These are phyloP conservation scores for Ascodesmis nigricans DNA, from an alignment of 495 filamentous ascomycete species.

Conservation along the genomic window DNA sequence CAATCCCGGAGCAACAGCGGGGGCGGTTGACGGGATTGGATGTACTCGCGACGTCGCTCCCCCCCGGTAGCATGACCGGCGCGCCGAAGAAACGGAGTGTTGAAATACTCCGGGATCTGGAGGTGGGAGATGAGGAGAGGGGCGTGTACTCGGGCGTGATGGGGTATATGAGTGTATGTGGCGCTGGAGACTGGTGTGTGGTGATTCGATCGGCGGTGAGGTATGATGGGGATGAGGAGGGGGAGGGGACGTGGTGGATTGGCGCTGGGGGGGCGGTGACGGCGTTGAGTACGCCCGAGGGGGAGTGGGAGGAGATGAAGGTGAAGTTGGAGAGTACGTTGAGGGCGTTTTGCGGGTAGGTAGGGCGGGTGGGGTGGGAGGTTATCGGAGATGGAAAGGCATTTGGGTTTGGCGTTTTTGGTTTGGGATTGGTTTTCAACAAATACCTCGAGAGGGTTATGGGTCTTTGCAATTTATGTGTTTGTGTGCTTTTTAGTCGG, in stretches of 20 bases:
- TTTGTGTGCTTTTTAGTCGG: too few species aligned
- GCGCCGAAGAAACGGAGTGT: slow-evolving; percentile 82
- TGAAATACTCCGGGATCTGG: slow-evolving; percentile 50
- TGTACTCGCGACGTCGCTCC: slow-evolving; percentile 53
- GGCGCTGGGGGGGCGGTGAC: slow-evolving; percentile 83
- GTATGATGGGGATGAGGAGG: slow-evolving; percentile 34
- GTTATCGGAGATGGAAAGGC: too few species aligned
- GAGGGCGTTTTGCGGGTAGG: slow-evolving; percentile 13
- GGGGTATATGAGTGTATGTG: slow-evolving; percentile 71
- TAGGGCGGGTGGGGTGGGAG: too few species aligned
- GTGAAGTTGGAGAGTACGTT: slow-evolving; percentile 37
- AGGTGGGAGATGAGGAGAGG: slow-evolving; percentile 36
- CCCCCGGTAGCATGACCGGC: slow-evolving; percentile 86
- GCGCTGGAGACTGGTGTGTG: slow-evolving; percentile 70
- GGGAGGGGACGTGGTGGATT: slow-evolving; percentile 24
- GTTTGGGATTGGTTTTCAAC: too few species aligned
- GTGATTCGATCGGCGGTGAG: slow-evolving; percentile 60
- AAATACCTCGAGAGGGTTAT: too few species aligned
- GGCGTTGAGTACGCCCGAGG: slow-evolving; percentile 47
- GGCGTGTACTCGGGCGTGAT: slow-evolving; percentile 74
- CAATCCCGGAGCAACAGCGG: slow-evolving; percentile 20
- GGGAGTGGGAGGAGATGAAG: slow-evolving; percentile 80
- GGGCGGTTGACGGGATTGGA: slow-evolving; percentile 38
- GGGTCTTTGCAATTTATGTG: too few species aligned
- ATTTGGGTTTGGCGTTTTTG: too few species aligned